Conservation (phyloP, 2,329 filamentous ascomycete species). For the Cercospora sp. region DNA sequence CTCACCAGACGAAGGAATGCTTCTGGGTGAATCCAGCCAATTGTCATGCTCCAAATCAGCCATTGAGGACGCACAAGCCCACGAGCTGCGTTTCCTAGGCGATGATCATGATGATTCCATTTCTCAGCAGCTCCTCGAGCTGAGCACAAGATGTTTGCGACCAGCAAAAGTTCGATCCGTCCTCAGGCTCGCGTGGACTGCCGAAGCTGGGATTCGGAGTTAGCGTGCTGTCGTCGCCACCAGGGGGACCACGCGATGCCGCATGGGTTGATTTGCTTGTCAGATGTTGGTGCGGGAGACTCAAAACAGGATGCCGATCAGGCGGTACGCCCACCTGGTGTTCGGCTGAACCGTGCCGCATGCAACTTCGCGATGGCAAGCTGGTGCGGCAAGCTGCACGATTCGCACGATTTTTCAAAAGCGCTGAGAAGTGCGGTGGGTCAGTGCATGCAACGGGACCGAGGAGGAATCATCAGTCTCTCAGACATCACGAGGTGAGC, state of each 20-base stretch:
- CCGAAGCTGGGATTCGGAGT: neutral
- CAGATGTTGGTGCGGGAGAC: neutral
- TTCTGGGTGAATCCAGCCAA: neutral
- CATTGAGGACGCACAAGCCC: conserved; percentile 4
- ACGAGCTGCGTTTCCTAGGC: conserved; percentile 1
- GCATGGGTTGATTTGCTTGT: conserved; percentile 3
- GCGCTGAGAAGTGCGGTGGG: neutral
- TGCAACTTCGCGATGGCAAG: conserved; percentile 14
- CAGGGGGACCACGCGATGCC: neutral
- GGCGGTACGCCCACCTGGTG: neutral
- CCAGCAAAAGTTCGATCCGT: neutral
- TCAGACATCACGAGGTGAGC: neutral
- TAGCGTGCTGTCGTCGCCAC: neutral
- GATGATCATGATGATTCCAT: conserved; percentile 6
- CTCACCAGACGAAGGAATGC: conserved; percentile 3
- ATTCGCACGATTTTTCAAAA: neutral
- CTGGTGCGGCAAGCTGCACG: neutral
- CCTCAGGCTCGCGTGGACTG: neutral
- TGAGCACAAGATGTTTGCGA: neutral
- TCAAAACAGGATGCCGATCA: conserved; percentile 5
- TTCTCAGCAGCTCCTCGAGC: conserved; percentile 1
- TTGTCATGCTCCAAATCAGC: neutral
- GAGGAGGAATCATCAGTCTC: neutral
- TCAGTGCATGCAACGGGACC: neutral
- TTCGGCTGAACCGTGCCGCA: neutral